Evolutionary conservation across 306 rosid species (phyloP).

Genomic region (Delonix regia): DNA sequence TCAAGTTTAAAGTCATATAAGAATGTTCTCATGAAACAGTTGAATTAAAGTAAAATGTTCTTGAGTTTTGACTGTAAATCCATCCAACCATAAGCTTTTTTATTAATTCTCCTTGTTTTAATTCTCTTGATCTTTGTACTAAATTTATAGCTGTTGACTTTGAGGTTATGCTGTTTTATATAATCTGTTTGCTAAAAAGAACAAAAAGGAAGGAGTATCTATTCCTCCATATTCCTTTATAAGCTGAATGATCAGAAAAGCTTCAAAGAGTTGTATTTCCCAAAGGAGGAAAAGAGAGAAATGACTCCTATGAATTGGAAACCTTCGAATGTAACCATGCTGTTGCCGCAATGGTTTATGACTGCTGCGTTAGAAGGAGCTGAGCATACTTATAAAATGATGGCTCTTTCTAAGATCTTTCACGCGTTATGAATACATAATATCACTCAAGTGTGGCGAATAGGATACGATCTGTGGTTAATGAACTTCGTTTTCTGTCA

Average conservation of each 20-base stretch:
- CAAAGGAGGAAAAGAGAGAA: constrained; percentile 11
- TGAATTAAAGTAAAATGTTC: not conserved
- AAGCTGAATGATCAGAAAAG: not conserved
- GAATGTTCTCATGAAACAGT: not conserved
- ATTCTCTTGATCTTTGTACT: not conserved
- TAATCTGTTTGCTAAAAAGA: not conserved
- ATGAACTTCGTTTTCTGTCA: constrained; percentile 22
- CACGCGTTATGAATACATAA: not conserved
- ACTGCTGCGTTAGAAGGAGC: constrained; percentile 12
- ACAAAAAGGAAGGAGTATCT: not conserved
- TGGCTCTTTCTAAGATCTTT: constrained; percentile 3
- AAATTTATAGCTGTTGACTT: constrained; percentile 9
- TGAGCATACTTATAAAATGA: not conserved
- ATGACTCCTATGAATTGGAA: not conserved
- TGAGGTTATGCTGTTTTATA: not conserved
- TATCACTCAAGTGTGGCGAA: constrained; percentile 1
- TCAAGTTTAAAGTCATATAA: not conserved
- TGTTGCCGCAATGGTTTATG: not conserved
- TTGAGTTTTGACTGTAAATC: not conserved
- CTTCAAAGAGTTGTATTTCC: not conserved
- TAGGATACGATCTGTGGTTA: constrained; percentile 14
- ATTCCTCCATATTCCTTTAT: constrained; percentile 3
- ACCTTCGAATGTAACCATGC: not conserved
- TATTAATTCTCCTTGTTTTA: constrained; percentile 3
- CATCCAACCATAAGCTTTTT: not conserved